phyloP scores from a whole-genome alignment of 139 green algal genomes.

The Chlamydomonas asymmetrica region DNA sequence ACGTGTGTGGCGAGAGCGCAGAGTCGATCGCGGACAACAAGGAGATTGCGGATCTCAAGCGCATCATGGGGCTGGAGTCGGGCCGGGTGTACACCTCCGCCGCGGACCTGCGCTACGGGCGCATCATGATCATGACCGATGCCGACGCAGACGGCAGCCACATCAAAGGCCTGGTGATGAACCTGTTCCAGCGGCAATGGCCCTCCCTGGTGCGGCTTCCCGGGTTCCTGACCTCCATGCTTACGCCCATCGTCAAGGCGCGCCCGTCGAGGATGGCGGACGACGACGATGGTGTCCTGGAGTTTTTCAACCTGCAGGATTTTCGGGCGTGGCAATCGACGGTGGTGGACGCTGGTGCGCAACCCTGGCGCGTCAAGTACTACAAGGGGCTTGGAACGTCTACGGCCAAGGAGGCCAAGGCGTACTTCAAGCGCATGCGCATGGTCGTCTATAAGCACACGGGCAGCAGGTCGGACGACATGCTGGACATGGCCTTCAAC shows the following conservation, averaged over 20 bases:
- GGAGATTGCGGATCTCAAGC: conserved; percentile 67
- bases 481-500: conserved; percentile 23
- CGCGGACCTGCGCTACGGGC: conserved; percentile 23
- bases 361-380: conserved; percentile 20
- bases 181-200: conserved; percentile 29
- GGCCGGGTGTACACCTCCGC: conserved; percentile 26
- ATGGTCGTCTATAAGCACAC: neutral
- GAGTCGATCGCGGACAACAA: conserved; percentile 59
- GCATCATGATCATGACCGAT: conserved; percentile 22
- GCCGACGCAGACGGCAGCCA: conserved; percentile 24
- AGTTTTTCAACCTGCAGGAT: conserved; percentile 19
- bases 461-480: neutral
- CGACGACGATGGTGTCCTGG: conserved; percentile 1
- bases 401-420: conserved; percentile 10
- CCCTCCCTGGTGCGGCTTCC: conserved; percentile 18
- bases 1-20: conserved; percentile 58
- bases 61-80: conserved; percentile 68
- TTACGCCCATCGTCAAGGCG: conserved; percentile 38
- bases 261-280: neutral
- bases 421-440: conserved; percentile 25
- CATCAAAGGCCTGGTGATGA: conserved; percentile 37
- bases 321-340: conserved; percentile 18
- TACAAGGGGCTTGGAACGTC: conserved; percentile 40
- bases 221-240: conserved; percentile 22
- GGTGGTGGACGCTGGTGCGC: neutral